phyloP scores from a whole-genome alignment of 2,329 filamentous ascomycete genomes.

The Sordariomycetes sp. region DNA sequence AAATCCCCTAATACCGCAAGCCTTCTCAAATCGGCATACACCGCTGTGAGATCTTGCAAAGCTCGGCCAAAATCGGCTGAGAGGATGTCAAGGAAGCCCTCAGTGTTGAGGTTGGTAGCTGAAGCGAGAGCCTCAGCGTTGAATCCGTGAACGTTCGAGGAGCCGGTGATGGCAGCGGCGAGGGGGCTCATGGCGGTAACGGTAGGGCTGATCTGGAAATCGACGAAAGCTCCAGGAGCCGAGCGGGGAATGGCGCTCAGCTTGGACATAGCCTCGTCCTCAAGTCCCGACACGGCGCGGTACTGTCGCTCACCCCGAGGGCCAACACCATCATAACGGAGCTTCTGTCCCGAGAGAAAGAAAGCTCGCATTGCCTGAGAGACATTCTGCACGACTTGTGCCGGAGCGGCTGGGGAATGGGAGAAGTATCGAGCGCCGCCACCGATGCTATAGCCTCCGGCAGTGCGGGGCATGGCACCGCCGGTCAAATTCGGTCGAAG shows the following conservation, averaged over 20 bases:
- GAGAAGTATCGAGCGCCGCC: conserved; percentile 80
- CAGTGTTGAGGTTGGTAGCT: conserved; percentile 62
- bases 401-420: conserved; percentile 73
- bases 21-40: conserved; percentile 73
- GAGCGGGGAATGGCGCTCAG: conserved; percentile 49
- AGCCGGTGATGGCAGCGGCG: conserved; percentile 41
- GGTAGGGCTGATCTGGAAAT: conserved; percentile 82
- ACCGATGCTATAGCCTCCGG: conserved; percentile 74
- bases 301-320: conserved; percentile 69
- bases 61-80: conserved; percentile 82
- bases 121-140: conserved; percentile 28
- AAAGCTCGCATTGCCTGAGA: conserved; percentile 88
- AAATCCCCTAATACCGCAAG: conserved; percentile 74
- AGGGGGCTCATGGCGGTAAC: conserved; percentile 79
- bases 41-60: conserved; percentile 70
- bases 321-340: conserved; percentile 73
- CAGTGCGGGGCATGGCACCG: conserved; percentile 72
- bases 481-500: conserved; percentile 89
- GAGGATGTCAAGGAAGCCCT: conserved; percentile 76
- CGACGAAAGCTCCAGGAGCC: conserved; percentile 70
- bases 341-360: conserved; percentile 81
- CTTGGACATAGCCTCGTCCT: conserved; percentile 63
- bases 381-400: conserved; percentile 92
- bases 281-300: conserved; percentile 63
- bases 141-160: conserved; percentile 32